Conservation (phyloP, 208 protist species). For the Trichomonas vaginalis region DNA sequence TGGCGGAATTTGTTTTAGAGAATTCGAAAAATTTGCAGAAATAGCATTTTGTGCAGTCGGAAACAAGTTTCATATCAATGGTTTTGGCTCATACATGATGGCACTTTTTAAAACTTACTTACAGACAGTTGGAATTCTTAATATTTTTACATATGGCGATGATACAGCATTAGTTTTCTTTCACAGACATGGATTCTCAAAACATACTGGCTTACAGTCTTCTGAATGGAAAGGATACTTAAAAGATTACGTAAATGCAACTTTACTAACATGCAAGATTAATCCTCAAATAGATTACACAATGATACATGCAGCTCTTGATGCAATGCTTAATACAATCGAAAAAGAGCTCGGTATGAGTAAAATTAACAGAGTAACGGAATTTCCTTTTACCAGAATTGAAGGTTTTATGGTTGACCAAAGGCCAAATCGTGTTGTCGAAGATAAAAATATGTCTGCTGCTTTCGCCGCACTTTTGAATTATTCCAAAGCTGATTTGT, state of each 20-base stretch:
- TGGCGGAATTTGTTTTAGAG: slow-evolving; percentile 59
- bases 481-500: background rate
- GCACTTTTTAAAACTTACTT: slow-evolving; percentile 49
- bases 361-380: background rate
- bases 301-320: slow-evolving; percentile 39
- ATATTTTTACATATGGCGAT: slow-evolving; percentile 67
- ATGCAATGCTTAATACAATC: background rate
- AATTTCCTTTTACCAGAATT: background rate
- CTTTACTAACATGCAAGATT: slow-evolving; percentile 56
- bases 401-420: background rate
- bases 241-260: slow-evolving; percentile 65
- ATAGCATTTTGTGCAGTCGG: slow-evolving; percentile 63
- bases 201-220: background rate
- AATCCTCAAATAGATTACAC: slow-evolving; percentile 48
- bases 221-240: slow-evolving; percentile 55
- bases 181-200: slow-evolving; percentile 50
- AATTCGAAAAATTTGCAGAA: slow-evolving; percentile 52
- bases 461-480: background rate
- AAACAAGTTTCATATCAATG: slow-evolving; percentile 49
- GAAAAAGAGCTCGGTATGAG: background rate
- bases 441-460: background rate
- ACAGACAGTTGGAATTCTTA: slow-evolving; percentile 40
- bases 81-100: slow-evolving; percentile 53
- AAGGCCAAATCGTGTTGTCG: background rate
- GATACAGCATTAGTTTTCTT: slow-evolving; percentile 67